Evolutionary conservation across 306 rosid genomes (phyloP).

Genomic region (Gastrolobium villosum): DNA sequence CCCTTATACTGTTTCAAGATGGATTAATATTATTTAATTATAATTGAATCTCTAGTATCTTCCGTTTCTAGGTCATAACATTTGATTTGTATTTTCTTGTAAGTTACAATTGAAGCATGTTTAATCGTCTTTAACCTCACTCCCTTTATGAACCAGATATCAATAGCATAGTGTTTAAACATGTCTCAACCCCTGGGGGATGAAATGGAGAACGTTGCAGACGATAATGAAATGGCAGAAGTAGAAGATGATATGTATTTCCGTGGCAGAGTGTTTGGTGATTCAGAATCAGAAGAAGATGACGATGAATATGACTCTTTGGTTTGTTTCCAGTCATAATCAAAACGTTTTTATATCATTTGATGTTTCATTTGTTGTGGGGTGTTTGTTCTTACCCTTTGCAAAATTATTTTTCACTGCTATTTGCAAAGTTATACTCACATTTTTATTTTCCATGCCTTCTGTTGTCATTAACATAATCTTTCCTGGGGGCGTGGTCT

Average conservation of each 20-base stretch:
- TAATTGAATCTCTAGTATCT: neutral
- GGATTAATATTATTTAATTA: neutral
- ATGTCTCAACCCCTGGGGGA: slow-evolving; percentile 50
- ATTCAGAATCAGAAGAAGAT: slow-evolving; percentile 51
- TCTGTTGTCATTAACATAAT: neutral
- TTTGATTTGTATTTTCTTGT: neutral
- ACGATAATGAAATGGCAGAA: slow-evolving; percentile 56
- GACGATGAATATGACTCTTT: slow-evolving; percentile 42
- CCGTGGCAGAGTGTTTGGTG: slow-evolving; percentile 48
- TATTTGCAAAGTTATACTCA: neutral
- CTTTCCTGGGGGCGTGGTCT: slow-evolving; percentile 4
- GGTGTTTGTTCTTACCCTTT: neutral
- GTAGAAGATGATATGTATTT: slow-evolving; percentile 50
- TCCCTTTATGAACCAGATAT: slow-evolving; percentile 36
- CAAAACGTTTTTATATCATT: slow-evolving; percentile 3
- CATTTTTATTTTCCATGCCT: neutral
- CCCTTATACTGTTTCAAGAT: neutral
- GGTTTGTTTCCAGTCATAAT: slow-evolving; percentile 46
- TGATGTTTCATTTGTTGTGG: neutral
- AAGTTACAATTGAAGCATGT: neutral
- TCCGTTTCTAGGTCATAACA: neutral
- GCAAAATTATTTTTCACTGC: neutral
- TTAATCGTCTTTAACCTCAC: neutral
- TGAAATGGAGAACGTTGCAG: slow-evolving; percentile 44
- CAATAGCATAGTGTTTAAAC: neutral